Base-by-base conservation (phyloP, 345 rosid genomes). In the Citrus cavaleriei region DNA sequence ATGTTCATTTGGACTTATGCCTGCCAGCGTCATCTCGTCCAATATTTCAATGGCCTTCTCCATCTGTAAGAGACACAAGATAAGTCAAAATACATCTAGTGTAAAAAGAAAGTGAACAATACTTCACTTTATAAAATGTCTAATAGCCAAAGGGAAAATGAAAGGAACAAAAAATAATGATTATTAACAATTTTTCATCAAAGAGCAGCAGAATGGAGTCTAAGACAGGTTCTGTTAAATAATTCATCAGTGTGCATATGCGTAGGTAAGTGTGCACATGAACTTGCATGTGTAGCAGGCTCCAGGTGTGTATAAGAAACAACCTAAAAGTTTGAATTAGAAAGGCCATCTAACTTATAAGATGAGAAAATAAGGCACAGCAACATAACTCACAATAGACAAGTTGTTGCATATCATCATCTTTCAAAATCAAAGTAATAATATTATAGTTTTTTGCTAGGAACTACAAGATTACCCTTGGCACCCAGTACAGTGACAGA, bases 11-110 rank as follows among this genome's bases (percentile, higher is more conserved):
- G 98, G 94, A 85, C 81, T 83, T 57, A 96, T 77, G 42, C 97
- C 98, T 4, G 97, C 94, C 57, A 94, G 58, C 34, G 81, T 64
- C 99, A 96, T 96, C 90, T 93, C 94, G 83, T 92, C 96, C 87
- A 96, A 85, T 76, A 91, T 93, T 81, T 89, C 91, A 73, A 91
- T 89, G 32, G 95, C 97, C 78, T 95, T 96, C 72, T 92, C 97
- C 95, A 93, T 90, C 98, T 95, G 86, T 85, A 85, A 65, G 66
- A 71, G 10, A 78, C 25, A 28, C 16, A 73, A 65, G 24, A 35
- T 51, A 59, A 32, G 59, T 38, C 18, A 19, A 16, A 40, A 69
- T 49, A 32, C 19, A 37, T 58, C 57, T 49, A 49, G 6, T 35
- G 59, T 12, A 59, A 74, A 37, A 46, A 27, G 70, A 42, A 5